Evolutionary conservation across 2,329 filamentous ascomycete genomes (phyloP), one percentile per base, ranked within the genome.

Genomic region (Taxawa tesnikishii): DNA sequence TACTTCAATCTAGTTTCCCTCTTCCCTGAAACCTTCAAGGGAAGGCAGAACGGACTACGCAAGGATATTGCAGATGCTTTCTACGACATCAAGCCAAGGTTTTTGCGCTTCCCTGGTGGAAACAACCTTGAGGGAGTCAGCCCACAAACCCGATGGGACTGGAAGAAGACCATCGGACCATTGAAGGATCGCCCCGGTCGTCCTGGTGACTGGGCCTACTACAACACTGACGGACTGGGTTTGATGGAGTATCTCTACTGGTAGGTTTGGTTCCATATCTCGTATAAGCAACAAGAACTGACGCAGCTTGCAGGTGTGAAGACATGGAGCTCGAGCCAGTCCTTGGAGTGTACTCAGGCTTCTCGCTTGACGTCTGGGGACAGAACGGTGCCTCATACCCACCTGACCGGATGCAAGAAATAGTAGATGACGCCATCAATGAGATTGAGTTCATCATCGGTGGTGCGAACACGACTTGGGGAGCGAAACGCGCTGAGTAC

Each of bases 371-470:
- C 27, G 47, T 51, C 4, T 49, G 46, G 4, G 43, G 50, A 3
- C 40, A 57, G 15, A 42, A 54, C 3, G 61, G 62, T 6, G 47
- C 43, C 26, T 40, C 52, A 29, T 41, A 56, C 38, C 35, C 51
- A 39, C 36, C 58, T 38, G 33, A 40, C 41, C 23, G 51, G 46
- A 54, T 54, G 40, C 50, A 45, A 33, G 58, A 46, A 41, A 55
- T 40, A n/a, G 61, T 78, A 23, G 62, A 75, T 24, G 69, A 74
- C 35, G 72, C 68, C 5, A 58, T 78, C 4, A 58, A 76, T 44
- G 60, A 78, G 46, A 63, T 78, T 24, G 73, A 78, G 49, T 78
- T 75, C 46, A 60, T 75, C 23, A 61, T 65, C 6, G 73, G 73
- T 2, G 56, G 64, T 15, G 32, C 53, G 2, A 53, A 60, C 32